These are phyloP conservation scores for Geotrichum carabidarum DNA, from an alignment of 1,139 yeast species.

Conservation along the genomic window DNA sequence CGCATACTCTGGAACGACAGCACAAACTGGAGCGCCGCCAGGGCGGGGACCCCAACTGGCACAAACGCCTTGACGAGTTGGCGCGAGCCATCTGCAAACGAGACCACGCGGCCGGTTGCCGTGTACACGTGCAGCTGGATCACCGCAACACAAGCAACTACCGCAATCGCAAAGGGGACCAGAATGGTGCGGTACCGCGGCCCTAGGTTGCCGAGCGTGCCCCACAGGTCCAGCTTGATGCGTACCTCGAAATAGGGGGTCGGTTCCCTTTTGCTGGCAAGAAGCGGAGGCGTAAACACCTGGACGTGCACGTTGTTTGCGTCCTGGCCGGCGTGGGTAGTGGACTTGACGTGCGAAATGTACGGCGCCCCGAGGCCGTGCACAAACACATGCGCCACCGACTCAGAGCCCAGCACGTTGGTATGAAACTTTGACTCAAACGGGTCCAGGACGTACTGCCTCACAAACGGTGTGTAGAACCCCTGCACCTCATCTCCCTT, in stretches of 20 bases:
- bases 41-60: slow-evolving; percentile 14
- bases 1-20: slow-evolving; percentile 24
- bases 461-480: slow-evolving; percentile 52
- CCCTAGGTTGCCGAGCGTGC: slow-evolving; percentile 36
- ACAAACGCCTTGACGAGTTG: slow-evolving; percentile 30
- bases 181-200: slow-evolving; percentile 36
- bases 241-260: slow-evolving; percentile 17
- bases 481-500: slow-evolving; percentile 22
- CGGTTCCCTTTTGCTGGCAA: background rate
- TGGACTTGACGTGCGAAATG: slow-evolving; percentile 49
- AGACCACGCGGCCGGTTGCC: slow-evolving; percentile 42
- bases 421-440: slow-evolving; percentile 73
- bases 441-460: slow-evolving; percentile 60
- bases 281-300: slow-evolving; percentile 30
- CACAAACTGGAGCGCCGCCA: slow-evolving; percentile 23
- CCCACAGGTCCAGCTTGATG: slow-evolving; percentile 35
- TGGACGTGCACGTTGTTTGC: slow-evolving; percentile 34
- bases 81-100: slow-evolving; percentile 49
- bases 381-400: slow-evolving; percentile 40
- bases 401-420: slow-evolving; percentile 38
- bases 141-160: slow-evolving; percentile 25
- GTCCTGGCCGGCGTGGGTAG: background rate
- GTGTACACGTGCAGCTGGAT: slow-evolving; percentile 29
- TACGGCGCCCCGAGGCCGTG: slow-evolving; percentile 71
- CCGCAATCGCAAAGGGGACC: slow-evolving; percentile 35